Conservation (phyloP, 306 rosid species). For the Pterocarpus macrocarpus region DNA sequence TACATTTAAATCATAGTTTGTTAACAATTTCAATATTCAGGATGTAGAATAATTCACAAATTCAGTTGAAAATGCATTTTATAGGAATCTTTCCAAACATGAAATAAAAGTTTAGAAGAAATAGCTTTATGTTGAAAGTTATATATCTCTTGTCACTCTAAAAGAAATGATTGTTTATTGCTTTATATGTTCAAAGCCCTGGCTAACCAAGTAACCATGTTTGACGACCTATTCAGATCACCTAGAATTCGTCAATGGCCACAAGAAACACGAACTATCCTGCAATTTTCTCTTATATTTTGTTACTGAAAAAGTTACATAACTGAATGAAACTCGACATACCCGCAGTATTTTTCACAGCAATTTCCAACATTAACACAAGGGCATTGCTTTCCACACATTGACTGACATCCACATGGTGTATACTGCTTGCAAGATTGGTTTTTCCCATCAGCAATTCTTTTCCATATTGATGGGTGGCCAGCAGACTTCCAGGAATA, state of each 20-base stretch:
- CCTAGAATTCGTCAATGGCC: constrained; percentile 7
- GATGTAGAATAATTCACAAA: constrained; percentile 22
- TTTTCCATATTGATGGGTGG: constrained; percentile 91
- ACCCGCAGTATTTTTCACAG: constrained; percentile 99
- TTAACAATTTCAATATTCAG: constrained; percentile 30
- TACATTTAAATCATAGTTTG: constrained; percentile 32
- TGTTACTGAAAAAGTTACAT: constrained; percentile 31
- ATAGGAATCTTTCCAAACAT: constrained; percentile 21
- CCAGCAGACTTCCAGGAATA: constrained; percentile 94
- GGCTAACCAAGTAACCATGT: constrained; percentile 37
- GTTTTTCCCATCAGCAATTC: constrained; percentile 94
- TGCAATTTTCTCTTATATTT: constrained; percentile 19
- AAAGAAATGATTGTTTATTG: neutral
- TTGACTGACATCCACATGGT: constrained; percentile 91
- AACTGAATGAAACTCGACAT: constrained; percentile 43
- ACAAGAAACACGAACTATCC: constrained; percentile 25
- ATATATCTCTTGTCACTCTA: neutral
- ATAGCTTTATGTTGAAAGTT: constrained; percentile 18
- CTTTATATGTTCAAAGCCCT: constrained; percentile 22
- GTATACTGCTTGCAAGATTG: constrained; percentile 86
- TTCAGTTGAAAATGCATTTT: constrained; percentile 40
- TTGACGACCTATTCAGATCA: constrained; percentile 18
- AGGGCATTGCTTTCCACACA: constrained; percentile 91
- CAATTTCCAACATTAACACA: constrained; percentile 86
- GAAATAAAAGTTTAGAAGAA: constrained; percentile 13